Evolutionary conservation across 768 basidiomycete genomes (phyloP).

Genomic region (Amylocystis lapponica): DNA sequence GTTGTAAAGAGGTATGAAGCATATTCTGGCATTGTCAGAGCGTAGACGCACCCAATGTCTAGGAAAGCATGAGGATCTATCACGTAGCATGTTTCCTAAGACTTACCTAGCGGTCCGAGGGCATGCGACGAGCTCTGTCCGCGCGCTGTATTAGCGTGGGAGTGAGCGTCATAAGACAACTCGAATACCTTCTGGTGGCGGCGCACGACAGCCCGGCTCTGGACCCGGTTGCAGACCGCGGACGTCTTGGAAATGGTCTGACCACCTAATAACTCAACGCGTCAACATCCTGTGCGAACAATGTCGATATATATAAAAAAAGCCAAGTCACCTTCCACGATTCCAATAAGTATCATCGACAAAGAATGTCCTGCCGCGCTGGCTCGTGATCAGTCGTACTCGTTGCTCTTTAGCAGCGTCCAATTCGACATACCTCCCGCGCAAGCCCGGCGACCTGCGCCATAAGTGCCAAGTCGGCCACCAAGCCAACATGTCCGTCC

Average conservation of each 20-base stretch:
- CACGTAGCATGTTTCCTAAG: not conserved
- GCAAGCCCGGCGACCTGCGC: slow-evolving; percentile 64
- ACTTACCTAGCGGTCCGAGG: slow-evolving; percentile 59
- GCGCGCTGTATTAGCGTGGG: slow-evolving; percentile 1
- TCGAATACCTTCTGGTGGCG: slow-evolving; percentile 54
- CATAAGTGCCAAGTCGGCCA: slow-evolving; percentile 59
- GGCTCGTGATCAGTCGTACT: not conserved
- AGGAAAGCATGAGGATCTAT: not conserved
- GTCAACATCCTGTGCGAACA: too few species aligned
- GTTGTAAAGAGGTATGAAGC: too few species aligned
- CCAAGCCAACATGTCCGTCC: slow-evolving; percentile 59
- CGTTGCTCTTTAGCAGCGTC: not conserved
- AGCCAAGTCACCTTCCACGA: slow-evolving; percentile 53
- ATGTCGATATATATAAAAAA: too few species aligned
- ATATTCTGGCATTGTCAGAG: not conserved
- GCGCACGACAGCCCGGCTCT: slow-evolving; percentile 55
- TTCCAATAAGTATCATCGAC: slow-evolving; percentile 71
- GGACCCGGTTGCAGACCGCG: slow-evolving; percentile 51
- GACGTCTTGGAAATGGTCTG: slow-evolving; percentile 58
- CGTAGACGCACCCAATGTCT: slow-evolving; percentile 56
- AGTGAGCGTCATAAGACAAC: not conserved
- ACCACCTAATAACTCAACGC: slow-evolving; percentile 42
- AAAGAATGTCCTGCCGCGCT: slow-evolving; percentile 63
- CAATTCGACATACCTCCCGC: slow-evolving; percentile 42
- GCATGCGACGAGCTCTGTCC: slow-evolving; percentile 64